Percentiles rank a stretch among this genome's conserved stretches.
Conservation (phyloP, 1,284 basidiomycete species). For the Sutorius eximius region DNA sequence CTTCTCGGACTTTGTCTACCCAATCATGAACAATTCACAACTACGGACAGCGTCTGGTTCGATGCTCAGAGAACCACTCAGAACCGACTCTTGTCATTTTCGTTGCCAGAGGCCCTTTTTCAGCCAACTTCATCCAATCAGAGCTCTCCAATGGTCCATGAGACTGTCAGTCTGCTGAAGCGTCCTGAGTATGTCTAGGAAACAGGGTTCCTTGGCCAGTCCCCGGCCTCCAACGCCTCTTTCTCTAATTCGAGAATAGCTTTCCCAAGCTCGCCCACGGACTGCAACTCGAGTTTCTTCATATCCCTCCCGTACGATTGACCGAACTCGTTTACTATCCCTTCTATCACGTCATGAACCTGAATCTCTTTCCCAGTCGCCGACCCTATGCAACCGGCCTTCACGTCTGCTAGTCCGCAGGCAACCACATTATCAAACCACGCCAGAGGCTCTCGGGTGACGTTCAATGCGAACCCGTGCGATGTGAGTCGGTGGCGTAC, state of each 20-base stretch:
- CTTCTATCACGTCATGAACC: constrained; percentile 53
- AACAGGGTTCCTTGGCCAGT: constrained; percentile 22
- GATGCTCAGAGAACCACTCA: too few relatives aligned
- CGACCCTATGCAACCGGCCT: constrained; percentile 64
- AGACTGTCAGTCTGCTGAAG: neutral
- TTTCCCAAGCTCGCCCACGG: constrained; percentile 52
- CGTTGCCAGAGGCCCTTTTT: too few relatives aligned
- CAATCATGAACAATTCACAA: neutral
- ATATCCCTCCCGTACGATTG: constrained; percentile 55
- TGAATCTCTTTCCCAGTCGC: constrained; percentile 40
- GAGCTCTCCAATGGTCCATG: too few relatives aligned
- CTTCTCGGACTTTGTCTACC: neutral
- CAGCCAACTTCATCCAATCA: too few relatives aligned
- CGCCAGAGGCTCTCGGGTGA: constrained; percentile 72
- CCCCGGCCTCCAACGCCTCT: constrained; percentile 31
- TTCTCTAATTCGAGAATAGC: constrained; percentile 49
- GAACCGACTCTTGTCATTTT: too few relatives aligned
- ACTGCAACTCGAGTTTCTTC: constrained; percentile 45
- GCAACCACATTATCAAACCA: constrained; percentile 93
- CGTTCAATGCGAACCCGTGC: constrained; percentile 94
- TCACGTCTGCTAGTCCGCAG: constrained; percentile 88
- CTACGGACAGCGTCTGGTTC: too few relatives aligned
- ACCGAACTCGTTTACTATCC: constrained; percentile 54
- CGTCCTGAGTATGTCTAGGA: neutral
- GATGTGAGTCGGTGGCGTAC: constrained; percentile 91